These are phyloP conservation scores for Cynara cardunculus DNA, from an alignment of 129 eudicot genomes.

Conservation along the genomic window DNA sequence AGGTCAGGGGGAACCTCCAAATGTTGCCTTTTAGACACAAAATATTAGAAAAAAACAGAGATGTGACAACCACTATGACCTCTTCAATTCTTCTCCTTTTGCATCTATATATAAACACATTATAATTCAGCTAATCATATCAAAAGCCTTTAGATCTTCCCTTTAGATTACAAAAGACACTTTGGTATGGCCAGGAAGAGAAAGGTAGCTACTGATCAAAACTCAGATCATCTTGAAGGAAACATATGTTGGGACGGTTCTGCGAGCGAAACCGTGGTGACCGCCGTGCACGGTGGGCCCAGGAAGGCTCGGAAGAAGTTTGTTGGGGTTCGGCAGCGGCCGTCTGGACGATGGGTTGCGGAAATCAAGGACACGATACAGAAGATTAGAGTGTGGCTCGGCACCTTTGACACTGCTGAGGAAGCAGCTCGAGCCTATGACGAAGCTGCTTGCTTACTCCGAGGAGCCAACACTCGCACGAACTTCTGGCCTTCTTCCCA, in stretches of 20 bases:
- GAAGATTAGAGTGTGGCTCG: slow-evolving; percentile 78
- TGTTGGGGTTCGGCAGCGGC: slow-evolving; percentile 74
- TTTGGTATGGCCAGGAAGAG: slow-evolving; percentile 62
- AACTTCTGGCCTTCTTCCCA: slow-evolving; percentile 75
- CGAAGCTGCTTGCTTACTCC: slow-evolving; percentile 78
- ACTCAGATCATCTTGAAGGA: slow-evolving; percentile 19
- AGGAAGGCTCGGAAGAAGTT: slow-evolving; percentile 47
- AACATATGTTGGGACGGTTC: slow-evolving; percentile 41
- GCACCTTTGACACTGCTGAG: slow-evolving; percentile 83
- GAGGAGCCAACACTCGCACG: slow-evolving; percentile 75
- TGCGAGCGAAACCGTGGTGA: slow-evolving; percentile 38
- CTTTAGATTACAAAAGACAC: background rate
- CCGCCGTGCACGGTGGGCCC: slow-evolving; percentile 47
- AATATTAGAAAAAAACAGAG: slow-evolving; percentile 14
- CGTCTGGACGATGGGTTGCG: slow-evolving; percentile 88
- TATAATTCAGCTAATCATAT: slow-evolving; percentile 8
- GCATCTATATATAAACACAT: slow-evolving; percentile 19
- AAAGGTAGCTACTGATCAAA: slow-evolving; percentile 33
- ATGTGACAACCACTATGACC: slow-evolving; percentile 30
- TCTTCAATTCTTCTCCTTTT: slow-evolving; percentile 35
- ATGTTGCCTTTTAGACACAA: slow-evolving; percentile 21
- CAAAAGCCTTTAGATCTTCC: background rate
- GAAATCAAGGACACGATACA: slow-evolving; percentile 86
- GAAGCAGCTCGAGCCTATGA: slow-evolving; percentile 91
- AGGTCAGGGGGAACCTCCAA: slow-evolving; percentile 23